Evolutionary conservation across 179 eudicot species (phyloP), one percentile per base, ranked within the genome.

Genomic region (Silene vulgaris): DNA sequence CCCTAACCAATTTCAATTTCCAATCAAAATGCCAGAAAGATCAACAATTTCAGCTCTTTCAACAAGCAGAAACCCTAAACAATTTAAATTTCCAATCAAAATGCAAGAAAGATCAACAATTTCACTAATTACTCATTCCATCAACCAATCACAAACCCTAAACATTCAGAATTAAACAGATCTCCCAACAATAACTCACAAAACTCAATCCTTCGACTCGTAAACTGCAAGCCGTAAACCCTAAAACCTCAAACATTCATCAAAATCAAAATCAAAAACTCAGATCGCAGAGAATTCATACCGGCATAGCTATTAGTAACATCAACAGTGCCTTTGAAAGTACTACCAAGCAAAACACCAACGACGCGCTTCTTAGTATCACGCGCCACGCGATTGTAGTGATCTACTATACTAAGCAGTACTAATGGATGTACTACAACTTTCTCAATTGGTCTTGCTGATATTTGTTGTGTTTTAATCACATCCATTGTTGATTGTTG

Each of bases 271-370:
- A 8, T 62, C 67, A 63, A 28, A 72, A 60, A n/a, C 3, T 17
- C 12, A 13, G 56, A 61, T 61, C 19, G 17, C 35, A 37, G 37
- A 35, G 17, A 70, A 16, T 54, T 72, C 28, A 6, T 72, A 94
- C 97, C 93, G n/a, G 98, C 97, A 35, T 89, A 94, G 87, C 95
- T 87, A 80, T 92, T 94, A 82, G 91, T 85, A 37, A 94, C 86
- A 63, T 94, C 98, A 29, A 94, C 94, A 54, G 87, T 86, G 74
- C 97, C 98, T 62, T 85, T 87, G 74, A 73, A 87, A 1, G 98
- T 79, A 35, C 87, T 80, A 2, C 98, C 98, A 6, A 94, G 92
- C 50, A 94, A 78, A 43, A 94, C 95, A 1, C 98, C 98, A 66
- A 94, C 90, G 23, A 94, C 97, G 29, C 98, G 97, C 79, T 92